Conservation (phyloP, 2,329 filamentous ascomycete genomes). For the Paraconiothyrium sp. region DNA sequence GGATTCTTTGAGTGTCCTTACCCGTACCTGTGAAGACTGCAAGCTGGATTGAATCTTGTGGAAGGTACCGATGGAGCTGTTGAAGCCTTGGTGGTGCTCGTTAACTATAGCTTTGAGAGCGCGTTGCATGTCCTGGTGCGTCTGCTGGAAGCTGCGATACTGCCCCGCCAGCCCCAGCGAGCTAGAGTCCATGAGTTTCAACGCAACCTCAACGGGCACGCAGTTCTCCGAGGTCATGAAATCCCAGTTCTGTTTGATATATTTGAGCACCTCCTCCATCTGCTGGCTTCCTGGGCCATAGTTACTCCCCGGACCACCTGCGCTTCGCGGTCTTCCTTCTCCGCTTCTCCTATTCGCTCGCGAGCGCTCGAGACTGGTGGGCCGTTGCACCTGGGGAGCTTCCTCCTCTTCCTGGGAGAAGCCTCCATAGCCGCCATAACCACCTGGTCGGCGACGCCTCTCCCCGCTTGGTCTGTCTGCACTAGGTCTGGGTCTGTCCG, state of each 20-base stretch:
- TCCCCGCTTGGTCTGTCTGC: conserved; percentile 33
- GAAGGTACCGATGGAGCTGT: conserved; percentile 97
- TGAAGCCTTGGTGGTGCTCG: conserved; percentile 98
- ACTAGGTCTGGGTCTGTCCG: conserved; percentile 20
- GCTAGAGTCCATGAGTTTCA: conserved; percentile 92
- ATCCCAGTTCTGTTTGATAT: conserved; percentile 89
- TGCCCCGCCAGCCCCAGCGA: conserved; percentile 92
- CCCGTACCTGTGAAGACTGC: conserved; percentile 83
- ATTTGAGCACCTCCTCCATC: conserved; percentile 72
- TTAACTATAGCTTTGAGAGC: conserved; percentile 96
- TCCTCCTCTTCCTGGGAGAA: conserved; percentile 31
- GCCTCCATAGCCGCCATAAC: conserved; percentile 55
- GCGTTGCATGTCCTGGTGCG: conserved; percentile 87
- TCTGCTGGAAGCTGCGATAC: conserved; percentile 83
- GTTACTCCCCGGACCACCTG: conserved; percentile 38
- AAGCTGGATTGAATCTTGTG: conserved; percentile 98
- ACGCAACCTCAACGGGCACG: conserved; percentile 90
- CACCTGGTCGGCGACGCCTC: conserved; percentile 48
- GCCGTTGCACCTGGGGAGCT: conserved; percentile 42
- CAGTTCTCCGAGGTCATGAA: conserved; percentile 90
- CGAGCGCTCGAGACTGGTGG: conserved; percentile 55
- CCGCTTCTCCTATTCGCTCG: conserved; percentile 28
- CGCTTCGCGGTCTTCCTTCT: conserved; percentile 46
- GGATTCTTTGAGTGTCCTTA: conserved; percentile 84
- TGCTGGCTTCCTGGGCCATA: conserved; percentile 53